A percentile compares a stretch with the other conserved stretches of the same genome.
Evolutionary conservation across 177 flowering plant species (phyloP).

Genomic region (Vitis hybrid): DNA sequence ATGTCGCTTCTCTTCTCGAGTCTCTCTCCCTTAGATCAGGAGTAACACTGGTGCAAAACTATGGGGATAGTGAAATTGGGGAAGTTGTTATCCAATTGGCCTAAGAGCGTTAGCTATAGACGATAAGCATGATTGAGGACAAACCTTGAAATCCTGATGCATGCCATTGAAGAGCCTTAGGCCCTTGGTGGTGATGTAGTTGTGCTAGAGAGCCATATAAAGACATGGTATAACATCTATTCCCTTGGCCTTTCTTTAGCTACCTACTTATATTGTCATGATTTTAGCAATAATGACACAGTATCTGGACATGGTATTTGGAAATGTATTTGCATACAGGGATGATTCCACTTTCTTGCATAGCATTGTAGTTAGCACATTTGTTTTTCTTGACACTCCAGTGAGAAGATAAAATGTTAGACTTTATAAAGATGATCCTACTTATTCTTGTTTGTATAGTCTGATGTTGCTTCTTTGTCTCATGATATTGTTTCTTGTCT

Average conservation of each 20-base stretch:
- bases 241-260: background rate
- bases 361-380: too few relatives aligned
- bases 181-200: conserved; percentile 30
- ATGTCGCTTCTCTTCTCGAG: conserved; percentile 2
- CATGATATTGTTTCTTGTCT: too few relatives aligned
- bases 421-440: too few relatives aligned
- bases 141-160: conserved; percentile 24
- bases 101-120: conserved; percentile 25
- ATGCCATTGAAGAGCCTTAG: conserved; percentile 29
- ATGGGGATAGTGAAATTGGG: conserved; percentile 27
- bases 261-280: too few relatives aligned
- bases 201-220: conserved; percentile 32
- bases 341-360: too few relatives aligned
- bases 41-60: conserved; percentile 27
- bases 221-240: conserved; percentile 22
- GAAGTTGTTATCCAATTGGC: conserved; percentile 22
- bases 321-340: too few relatives aligned
- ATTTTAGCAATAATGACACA: too few relatives aligned
- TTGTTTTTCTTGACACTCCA: too few relatives aligned
- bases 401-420: too few relatives aligned
- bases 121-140: conserved; percentile 30
- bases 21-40: conserved; percentile 14
- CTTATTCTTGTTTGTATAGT: too few relatives aligned
- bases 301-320: too few relatives aligned
- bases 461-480: too few relatives aligned